Conservation (phyloP, 2,329 filamentous ascomycete genomes). For the Zymoseptoria tritici region DNA sequence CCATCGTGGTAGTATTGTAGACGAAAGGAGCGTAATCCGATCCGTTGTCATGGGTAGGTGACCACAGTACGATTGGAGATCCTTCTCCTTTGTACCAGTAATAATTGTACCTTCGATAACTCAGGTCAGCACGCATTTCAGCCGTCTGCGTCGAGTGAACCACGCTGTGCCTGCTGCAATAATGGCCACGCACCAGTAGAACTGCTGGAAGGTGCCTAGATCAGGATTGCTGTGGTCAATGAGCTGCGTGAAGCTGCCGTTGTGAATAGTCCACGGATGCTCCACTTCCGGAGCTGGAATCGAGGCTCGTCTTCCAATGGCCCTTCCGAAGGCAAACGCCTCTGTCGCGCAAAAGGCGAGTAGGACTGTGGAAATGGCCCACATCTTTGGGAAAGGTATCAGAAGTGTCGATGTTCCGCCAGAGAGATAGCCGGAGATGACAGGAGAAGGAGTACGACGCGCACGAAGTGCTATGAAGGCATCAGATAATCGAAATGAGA, state of each 20-base stretch:
- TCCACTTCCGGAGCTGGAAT: not conserved
- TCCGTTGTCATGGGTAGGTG: constrained; percentile 45
- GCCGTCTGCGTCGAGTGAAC: too few relatives aligned
- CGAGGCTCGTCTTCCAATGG: not conserved
- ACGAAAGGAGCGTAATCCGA: constrained; percentile 44
- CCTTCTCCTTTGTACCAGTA: constrained; percentile 47
- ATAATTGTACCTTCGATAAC: constrained; percentile 33
- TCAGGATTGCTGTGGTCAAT: constrained; percentile 52
- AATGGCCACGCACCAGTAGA: constrained; percentile 35
- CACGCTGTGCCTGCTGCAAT: too few relatives aligned
- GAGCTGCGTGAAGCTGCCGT: constrained; percentile 45
- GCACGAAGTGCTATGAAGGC: too few relatives aligned
- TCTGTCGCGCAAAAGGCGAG: not conserved
- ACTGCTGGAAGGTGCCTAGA: constrained; percentile 49
- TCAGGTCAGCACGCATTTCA: too few relatives aligned
- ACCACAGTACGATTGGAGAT: constrained; percentile 40
- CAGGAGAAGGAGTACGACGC: too few relatives aligned
- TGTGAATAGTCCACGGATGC: not conserved
- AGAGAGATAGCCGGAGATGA: too few relatives aligned
- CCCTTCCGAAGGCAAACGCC: not conserved
- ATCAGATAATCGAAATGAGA: too few relatives aligned
- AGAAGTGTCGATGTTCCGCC: too few relatives aligned
- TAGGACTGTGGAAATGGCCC: not conserved
- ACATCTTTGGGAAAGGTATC: too few relatives aligned
- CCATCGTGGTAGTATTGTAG: constrained; percentile 43